Base-by-base conservation (phyloP, 2,329 filamentous ascomycete species). In the Fusarium sp. region DNA sequence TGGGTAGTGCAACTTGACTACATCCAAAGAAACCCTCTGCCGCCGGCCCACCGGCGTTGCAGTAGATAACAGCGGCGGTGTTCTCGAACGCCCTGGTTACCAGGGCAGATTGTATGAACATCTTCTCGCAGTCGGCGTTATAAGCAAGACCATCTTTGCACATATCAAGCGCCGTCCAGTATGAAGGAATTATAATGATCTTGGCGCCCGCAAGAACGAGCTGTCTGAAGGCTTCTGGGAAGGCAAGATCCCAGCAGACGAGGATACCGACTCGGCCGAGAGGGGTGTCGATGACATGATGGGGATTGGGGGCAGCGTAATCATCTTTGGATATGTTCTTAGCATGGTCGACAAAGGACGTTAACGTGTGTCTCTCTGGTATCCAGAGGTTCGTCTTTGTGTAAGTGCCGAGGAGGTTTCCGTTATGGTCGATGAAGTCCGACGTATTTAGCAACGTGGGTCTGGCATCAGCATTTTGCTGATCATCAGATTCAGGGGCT, bases 341-440 rank as follows among this genome's bases (percentile, higher is more conserved):
- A 34, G 64, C 73, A 50, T 76, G 70, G 13, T 75, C 67, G 30
- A 74, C 66, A 30, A 69, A 75, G 12, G 73, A 75, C 14, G 73
- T 75, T 10, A 94, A 84, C 71, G 91, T 87, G 3, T 84, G 85
- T 1, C 92, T 89, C 79, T 94, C 92, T 0, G 91, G 87, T 75
- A 93, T 90, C 90, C 92, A 94, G 57, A 94, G 87, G 79, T 94
- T 94, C 79, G 91, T 93, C 87, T 95, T 95, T 69, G 91, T 88
- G 80, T 94, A 95, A 47, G 86, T 86, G 2, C 89, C 90, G 0
- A 87, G 79, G 24, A 95, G 84, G 8, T 83, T 82, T 36, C 93
- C 93, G 18, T 86, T 81, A 4, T 88, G 85, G 10, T 88, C 88
- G 79, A 95, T 90, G 81, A 94, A 95, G 82, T 94, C 93, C 12